A percentile compares a stretch with the other conserved stretches of the same genome.
phyloP scores from a whole-genome alignment of 768 basidiomycete genomes.

The Brasilioporus rufonigricans region DNA sequence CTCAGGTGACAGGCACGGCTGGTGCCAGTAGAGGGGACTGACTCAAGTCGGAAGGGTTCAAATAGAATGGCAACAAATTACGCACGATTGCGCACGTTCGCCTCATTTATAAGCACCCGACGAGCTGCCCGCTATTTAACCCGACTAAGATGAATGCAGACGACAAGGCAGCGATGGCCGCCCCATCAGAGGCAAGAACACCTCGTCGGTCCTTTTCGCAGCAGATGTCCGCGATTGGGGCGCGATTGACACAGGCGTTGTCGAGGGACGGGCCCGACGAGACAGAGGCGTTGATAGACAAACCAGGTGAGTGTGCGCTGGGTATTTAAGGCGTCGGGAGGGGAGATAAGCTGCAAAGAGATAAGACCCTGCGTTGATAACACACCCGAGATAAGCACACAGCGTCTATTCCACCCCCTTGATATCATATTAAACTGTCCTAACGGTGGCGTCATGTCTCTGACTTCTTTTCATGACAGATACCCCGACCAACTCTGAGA shows the following conservation, averaged over 20 bases:
- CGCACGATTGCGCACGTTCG: conserved; percentile 15
- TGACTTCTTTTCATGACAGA: conserved; percentile 25
- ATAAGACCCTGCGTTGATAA: conserved; percentile 22
- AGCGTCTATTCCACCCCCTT: background rate
- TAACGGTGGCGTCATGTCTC: background rate
- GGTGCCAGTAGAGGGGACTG: background rate
- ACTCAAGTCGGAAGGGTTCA: too few relatives aligned
- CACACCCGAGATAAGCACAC: conserved; percentile 15
- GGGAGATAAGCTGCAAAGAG: conserved; percentile 17
- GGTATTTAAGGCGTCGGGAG: conserved; percentile 4
- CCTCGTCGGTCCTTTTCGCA: conserved; percentile 13
- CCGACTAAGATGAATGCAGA: background rate
- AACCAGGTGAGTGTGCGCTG: conserved; percentile 7
- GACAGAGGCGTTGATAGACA: conserved; percentile 14
- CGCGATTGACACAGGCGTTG: conserved; percentile 14
- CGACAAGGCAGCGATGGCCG: conserved; percentile 5
- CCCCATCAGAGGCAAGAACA: conserved; percentile 1
- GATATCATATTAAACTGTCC: background rate
- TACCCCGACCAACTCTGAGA: conserved; percentile 20
- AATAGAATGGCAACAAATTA: background rate
- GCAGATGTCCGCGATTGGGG: conserved; percentile 20
- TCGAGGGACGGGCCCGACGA: conserved; percentile 6
- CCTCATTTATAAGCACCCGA: conserved; percentile 4
- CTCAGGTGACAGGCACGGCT: conserved; percentile 10
- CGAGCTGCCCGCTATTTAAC: conserved; percentile 12